Evolutionary conservation across 192 early-diverging fungal genomes (phyloP).

Genomic region (Umbelopsis ramanniana): DNA sequence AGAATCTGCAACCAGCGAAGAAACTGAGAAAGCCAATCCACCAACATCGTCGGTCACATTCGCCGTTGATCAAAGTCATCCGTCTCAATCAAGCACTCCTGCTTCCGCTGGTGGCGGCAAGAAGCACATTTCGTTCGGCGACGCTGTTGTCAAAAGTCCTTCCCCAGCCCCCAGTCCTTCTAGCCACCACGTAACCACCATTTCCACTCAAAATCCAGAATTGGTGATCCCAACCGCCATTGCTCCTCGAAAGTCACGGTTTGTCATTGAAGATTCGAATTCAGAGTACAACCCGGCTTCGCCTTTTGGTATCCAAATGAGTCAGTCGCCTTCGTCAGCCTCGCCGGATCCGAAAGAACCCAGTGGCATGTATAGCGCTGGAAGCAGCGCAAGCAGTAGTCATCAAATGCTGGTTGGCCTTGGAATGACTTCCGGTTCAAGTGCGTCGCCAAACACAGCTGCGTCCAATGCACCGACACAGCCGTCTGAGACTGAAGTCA

Average conservation of each 20-base stretch:
- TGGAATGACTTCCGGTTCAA: neutral
- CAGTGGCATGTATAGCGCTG: neutral
- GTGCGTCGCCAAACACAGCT: neutral
- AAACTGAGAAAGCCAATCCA: neutral
- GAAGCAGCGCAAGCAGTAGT: neutral
- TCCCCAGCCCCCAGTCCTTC: neutral
- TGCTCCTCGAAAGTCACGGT: constrained; percentile 31
- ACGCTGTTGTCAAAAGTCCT: constrained; percentile 35
- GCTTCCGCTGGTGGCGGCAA: neutral
- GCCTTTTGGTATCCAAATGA: neutral
- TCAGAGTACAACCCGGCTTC: neutral
- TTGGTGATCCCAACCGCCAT: constrained; percentile 14
- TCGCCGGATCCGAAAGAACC: constrained; percentile 7
- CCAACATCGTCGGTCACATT: constrained; percentile 5
- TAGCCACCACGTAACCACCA: constrained; percentile 17
- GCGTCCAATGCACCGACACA: neutral
- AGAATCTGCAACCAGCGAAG: neutral
- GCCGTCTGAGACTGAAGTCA: constrained; percentile 44
- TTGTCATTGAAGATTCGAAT: constrained; percentile 36
- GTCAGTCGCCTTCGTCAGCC: neutral
- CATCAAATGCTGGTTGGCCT: constrained; percentile 5
- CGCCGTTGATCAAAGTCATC: neutral
- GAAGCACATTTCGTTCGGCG: constrained; percentile 48
- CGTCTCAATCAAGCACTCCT: constrained; percentile 4
- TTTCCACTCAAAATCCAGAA: constrained; percentile 18